Evolutionary conservation across 2,329 filamentous ascomycete genomes (phyloP).

Genomic region (Anisogramma anomala): DNA sequence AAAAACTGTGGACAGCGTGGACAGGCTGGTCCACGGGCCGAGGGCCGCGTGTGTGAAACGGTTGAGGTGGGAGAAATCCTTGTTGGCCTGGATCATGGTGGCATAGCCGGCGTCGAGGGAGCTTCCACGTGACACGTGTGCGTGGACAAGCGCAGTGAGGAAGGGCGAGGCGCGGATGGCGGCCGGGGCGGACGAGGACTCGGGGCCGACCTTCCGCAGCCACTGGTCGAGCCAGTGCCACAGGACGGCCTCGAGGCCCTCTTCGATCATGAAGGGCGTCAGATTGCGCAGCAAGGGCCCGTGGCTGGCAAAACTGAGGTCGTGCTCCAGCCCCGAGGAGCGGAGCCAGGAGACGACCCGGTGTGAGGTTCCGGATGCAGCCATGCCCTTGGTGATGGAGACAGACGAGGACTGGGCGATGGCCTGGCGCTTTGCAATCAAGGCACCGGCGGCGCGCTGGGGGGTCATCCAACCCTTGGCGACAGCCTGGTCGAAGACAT

Average conservation of each 20-base stretch:
- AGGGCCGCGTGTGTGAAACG: slow-evolving; percentile 28
- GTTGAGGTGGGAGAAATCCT: slow-evolving; percentile 27
- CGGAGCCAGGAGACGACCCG: slow-evolving; percentile 44
- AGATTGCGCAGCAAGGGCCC: slow-evolving; percentile 28
- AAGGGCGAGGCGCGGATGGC: slow-evolving; percentile 23
- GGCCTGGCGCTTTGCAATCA: slow-evolving; percentile 35
- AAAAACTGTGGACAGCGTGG: slow-evolving; percentile 41
- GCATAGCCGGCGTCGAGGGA: slow-evolving; percentile 39
- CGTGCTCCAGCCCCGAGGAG: slow-evolving; percentile 35
- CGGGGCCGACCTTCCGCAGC: slow-evolving; percentile 16
- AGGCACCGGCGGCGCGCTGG: slow-evolving; percentile 40
- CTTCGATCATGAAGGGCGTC: slow-evolving; percentile 39
- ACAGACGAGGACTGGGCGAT: slow-evolving; percentile 25
- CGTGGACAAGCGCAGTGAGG: slow-evolving; percentile 29
- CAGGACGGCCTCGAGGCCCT: slow-evolving; percentile 37
- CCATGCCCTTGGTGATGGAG: slow-evolving; percentile 25
- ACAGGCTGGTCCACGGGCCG: slow-evolving; percentile 35
- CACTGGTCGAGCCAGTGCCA: slow-evolving; percentile 42
- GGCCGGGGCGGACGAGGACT: slow-evolving; percentile 23
- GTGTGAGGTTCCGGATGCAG: slow-evolving; percentile 32
- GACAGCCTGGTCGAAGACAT: slow-evolving; percentile 45
- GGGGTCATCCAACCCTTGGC: slow-evolving; percentile 45
- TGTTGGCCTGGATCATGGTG: slow-evolving; percentile 34
- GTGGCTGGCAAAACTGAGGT: slow-evolving; percentile 34
- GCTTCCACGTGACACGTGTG: slow-evolving; percentile 22